Conservation (phyloP, 306 rosid genomes). For the Canavalia gladiata region DNA sequence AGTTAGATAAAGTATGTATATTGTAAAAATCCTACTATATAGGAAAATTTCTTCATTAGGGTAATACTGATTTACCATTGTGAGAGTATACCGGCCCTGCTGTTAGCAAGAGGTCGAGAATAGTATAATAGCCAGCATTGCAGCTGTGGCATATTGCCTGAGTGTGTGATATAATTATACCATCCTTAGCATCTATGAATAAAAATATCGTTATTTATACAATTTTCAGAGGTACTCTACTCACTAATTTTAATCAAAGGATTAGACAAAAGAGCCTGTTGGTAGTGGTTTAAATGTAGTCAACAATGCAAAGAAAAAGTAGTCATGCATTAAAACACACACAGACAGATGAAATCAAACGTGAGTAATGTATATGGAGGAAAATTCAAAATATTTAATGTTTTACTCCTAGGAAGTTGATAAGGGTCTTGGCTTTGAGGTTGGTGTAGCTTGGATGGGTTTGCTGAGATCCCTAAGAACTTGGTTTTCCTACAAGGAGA, state of each 20-base stretch:
- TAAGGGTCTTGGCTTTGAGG: background rate
- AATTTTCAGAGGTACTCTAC: background rate
- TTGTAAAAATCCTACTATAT: constrained; percentile 57
- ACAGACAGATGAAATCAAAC: background rate
- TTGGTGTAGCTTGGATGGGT: background rate
- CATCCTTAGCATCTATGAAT: constrained; percentile 47
- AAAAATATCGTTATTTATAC: constrained; percentile 44
- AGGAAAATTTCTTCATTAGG: constrained; percentile 58
- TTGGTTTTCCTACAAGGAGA: background rate
- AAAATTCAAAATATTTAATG: constrained; percentile 8
- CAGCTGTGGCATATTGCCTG: constrained; percentile 55
- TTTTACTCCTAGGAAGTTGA: background rate
- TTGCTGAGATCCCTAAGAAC: background rate
- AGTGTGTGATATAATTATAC: constrained; percentile 48
- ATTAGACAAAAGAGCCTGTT: background rate
- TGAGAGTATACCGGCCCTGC: constrained; percentile 59
- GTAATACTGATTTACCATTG: constrained; percentile 46
- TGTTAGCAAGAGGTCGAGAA: constrained; percentile 56
- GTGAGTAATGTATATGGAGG: background rate
- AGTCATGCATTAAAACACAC: background rate
- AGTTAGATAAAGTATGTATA: constrained; percentile 58
- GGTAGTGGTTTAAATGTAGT: background rate
- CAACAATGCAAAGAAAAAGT: background rate
- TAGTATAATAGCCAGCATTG: constrained; percentile 53
- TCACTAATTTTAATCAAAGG: constrained; percentile 14